Evolutionary conservation across 208 protist species (phyloP), one percentile per base, ranked within the genome.

Genomic region (Acanthamoeba culbertsoni): DNA sequence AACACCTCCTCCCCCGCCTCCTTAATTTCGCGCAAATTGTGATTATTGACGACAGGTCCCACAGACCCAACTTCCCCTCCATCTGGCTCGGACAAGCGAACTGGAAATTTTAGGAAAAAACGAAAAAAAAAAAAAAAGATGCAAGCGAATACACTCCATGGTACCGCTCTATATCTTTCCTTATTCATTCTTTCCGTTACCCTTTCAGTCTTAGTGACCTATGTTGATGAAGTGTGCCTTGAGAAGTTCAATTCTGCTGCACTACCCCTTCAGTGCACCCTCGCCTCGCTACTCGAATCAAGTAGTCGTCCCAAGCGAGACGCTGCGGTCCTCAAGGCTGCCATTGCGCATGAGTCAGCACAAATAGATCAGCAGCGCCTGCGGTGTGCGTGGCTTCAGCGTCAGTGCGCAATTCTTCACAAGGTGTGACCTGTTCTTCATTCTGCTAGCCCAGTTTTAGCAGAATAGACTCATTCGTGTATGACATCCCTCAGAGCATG

Each of bases 321-420:
- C 48, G 45, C 33, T 26, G 31, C 37, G 10, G 48, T 40, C n/a
- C 37, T 79, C 20, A 18, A 40, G 26, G 68, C 68, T 26, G 68
- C 68, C 14, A 33, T 79, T 7, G 68, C 68, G 23, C 68, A 79
- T 16, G 68, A 79, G 18, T 51, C 68, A 0, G 7, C 4, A 12
- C 4, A 40, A 51, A 33, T 79, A 40, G 68, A 79, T 1, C 37
- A 51, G 68, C 68, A 79, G 68, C 68, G 68, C 2, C 18, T 40
- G 18, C 68, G 68, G 0, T 79, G 68, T 79, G 68, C 68, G 40
- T 79, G 68, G 68, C 68, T 79, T 8, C 68, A 79, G 68, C 68
- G 68, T 40, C 68, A 79, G 42, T 79, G 68, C 42, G 33, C 42
- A 2, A 8, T 79, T 28, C 7, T 79, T 20, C 68, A 79, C 40